A percentile compares a stretch with the other conserved stretches of the same genome.
These are phyloP conservation scores for Phytophthora hibernalis DNA, from an alignment of 352 stramenopile species.

Conservation along the genomic window DNA sequence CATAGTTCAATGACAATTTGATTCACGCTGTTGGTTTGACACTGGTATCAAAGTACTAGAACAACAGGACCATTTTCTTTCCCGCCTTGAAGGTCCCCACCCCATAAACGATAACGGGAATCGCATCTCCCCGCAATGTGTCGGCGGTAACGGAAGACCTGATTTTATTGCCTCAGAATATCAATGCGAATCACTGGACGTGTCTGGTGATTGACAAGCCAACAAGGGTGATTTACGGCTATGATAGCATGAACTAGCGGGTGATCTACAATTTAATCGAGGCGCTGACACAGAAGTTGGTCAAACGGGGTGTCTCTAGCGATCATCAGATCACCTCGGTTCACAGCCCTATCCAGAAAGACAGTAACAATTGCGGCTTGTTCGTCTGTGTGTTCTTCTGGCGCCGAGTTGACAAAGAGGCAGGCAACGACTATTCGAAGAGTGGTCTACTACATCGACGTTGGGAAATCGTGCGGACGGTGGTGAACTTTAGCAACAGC, in stretches of 20 bases:
- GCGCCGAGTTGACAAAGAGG: constrained; percentile 4
- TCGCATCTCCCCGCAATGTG: not conserved
- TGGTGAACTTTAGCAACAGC: constrained; percentile 1
- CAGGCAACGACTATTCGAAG: no score
- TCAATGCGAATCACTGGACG: constrained; percentile 11
- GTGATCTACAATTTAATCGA: constrained; percentile 1
- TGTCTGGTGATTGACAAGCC: not conserved
- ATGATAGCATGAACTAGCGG: constrained; percentile 12
- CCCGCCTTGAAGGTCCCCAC: not conserved
- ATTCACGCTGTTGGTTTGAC: not conserved
- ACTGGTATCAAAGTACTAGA: not conserved
- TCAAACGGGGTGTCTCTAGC: not conserved
- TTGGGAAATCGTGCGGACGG: not conserved
- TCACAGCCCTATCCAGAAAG: constrained; percentile 9
- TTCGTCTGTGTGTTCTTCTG: constrained; percentile 12
- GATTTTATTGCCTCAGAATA: constrained; percentile 11
- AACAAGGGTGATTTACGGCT: not conserved
- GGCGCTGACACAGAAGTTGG: not conserved
- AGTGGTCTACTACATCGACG: not conserved
- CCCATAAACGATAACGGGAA: not conserved
- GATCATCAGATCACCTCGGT: not conserved
- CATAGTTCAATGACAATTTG: no score
- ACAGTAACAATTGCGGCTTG: constrained; percentile 2
- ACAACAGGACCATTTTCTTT: not conserved
- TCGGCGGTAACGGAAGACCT: not conserved